These are phyloP conservation scores for Vitis rupestris DNA, from an alignment of 164 flowering plant species.

Conservation along the genomic window DNA sequence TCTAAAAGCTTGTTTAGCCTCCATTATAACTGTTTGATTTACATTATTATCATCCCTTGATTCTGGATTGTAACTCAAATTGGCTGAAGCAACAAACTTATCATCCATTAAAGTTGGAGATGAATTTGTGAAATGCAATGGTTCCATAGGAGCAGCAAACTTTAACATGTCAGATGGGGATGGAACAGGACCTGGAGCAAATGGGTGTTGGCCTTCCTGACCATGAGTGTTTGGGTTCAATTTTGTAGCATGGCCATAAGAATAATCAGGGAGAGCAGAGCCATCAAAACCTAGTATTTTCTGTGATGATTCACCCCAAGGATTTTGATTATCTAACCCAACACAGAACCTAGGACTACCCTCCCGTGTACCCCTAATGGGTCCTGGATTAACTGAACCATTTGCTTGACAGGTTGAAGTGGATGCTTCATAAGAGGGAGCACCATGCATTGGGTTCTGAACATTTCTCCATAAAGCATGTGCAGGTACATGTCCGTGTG, in stretches of 20 bases:
- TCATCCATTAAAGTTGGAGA: constrained; percentile 23
- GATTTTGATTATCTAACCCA: constrained; percentile 52
- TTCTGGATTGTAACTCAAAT: constrained; percentile 18
- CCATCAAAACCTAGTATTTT: constrained; percentile 50
- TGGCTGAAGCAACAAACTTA: constrained; percentile 19
- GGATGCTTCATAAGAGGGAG: constrained; percentile 60
- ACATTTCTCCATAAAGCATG: constrained; percentile 60
- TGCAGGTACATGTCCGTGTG: constrained; percentile 52
- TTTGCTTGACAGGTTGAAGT: constrained; percentile 41
- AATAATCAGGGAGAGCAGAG: constrained; percentile 42
- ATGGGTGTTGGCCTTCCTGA: constrained; percentile 29
- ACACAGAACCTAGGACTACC: constrained; percentile 45
- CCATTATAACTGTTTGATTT: constrained; percentile 18
- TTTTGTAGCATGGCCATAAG: constrained; percentile 34
- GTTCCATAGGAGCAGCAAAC: constrained; percentile 18
- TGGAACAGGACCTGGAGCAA: constrained; percentile 28
- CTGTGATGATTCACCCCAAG: constrained; percentile 50
- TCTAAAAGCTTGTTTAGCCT: constrained; percentile 19
- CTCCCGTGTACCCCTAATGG: constrained; percentile 36
- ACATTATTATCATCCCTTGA: constrained; percentile 11
- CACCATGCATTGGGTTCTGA: constrained; percentile 49
- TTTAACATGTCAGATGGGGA: constrained; percentile 26
- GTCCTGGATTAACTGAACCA: constrained; percentile 44
- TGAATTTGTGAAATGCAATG: constrained; percentile 22
- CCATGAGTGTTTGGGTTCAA: constrained; percentile 27